phyloP scores from a whole-genome alignment of 1,284 basidiomycete genomes.

The Golubevia pallescens region DNA sequence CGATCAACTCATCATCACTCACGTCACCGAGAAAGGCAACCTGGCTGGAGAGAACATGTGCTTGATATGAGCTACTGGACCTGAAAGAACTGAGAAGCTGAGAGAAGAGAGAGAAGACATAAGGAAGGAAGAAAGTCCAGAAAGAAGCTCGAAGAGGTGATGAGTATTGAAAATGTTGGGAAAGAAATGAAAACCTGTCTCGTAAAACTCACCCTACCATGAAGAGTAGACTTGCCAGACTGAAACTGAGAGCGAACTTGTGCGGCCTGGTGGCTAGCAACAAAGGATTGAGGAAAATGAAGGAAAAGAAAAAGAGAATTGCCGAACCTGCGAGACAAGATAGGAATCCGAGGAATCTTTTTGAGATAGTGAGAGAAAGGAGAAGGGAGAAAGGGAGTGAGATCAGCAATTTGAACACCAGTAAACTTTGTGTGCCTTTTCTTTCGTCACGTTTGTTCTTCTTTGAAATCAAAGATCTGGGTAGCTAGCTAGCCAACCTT shows the following conservation, averaged over 20 bases:
- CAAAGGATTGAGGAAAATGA: constrained; percentile 81
- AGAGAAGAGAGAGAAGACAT: too few species aligned
- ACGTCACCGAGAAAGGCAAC: constrained; percentile 77
- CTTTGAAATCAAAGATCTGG: too few species aligned
- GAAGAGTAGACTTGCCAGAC: constrained; percentile 57
- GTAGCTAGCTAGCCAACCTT: too few species aligned
- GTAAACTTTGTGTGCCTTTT: too few species aligned
- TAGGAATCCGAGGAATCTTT: constrained; percentile 82
- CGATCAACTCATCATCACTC: too few species aligned
- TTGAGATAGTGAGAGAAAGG: too few species aligned
- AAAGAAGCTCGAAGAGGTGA: too few species aligned
- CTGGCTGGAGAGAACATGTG: constrained; percentile 84
- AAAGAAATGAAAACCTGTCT: too few species aligned
- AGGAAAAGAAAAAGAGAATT: constrained; percentile 93
- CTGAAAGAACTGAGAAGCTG: constrained; percentile 50
- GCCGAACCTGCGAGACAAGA: constrained; percentile 86
- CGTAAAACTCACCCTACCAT: constrained; percentile 61
- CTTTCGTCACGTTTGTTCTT: too few species aligned
- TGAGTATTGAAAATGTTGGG: too few species aligned
- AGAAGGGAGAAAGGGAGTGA: background rate
- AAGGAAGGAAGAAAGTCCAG: too few species aligned
- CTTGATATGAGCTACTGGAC: constrained; percentile 73
- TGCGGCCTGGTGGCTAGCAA: constrained; percentile 67
- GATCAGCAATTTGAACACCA: background rate
- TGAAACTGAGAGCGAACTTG: constrained; percentile 62